Percentiles rank a stretch among this genome's conserved stretches.
These are phyloP conservation scores for Spathaspora boniae DNA, from an alignment of 805 yeast species.

Conservation along the genomic window DNA sequence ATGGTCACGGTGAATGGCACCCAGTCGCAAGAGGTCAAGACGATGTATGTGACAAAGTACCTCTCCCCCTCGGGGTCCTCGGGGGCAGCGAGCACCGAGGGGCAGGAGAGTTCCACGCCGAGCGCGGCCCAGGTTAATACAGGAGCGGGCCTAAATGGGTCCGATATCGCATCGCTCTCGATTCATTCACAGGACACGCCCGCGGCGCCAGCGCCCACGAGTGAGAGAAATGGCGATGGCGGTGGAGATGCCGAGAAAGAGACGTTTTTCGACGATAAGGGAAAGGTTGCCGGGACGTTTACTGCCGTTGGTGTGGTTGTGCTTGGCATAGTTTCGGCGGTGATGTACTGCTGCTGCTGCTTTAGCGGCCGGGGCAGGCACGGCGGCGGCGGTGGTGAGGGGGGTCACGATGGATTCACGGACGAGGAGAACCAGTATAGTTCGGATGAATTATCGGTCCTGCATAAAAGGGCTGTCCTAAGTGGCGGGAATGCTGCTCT, in stretches of 20 bases:
- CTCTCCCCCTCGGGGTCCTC: slow-evolving; percentile 11
- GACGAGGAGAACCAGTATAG: slow-evolving; percentile 40
- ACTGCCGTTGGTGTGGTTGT: slow-evolving; percentile 71
- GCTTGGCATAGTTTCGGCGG: slow-evolving; percentile 37
- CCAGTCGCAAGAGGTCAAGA: slow-evolving; percentile 14
- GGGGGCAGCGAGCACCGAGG: too few species aligned
- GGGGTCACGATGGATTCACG: slow-evolving; percentile 23
- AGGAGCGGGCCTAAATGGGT: too few species aligned
- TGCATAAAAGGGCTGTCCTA: slow-evolving; percentile 15
- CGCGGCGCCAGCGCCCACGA: too few species aligned
- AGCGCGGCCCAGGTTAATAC: too few species aligned
- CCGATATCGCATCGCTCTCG: too few species aligned
- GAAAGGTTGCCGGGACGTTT: slow-evolving; percentile 84
- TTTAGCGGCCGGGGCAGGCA: slow-evolving; percentile 10
- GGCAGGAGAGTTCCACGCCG: too few species aligned
- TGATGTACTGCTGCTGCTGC: slow-evolving; percentile 40
- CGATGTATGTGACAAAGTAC: slow-evolving; percentile 14
- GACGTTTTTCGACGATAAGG: slow-evolving; percentile 64
- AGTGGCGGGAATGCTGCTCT: background rate
- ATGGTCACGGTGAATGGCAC: slow-evolving; percentile 32
- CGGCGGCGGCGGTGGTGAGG: slow-evolving; percentile 9
- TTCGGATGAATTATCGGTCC: slow-evolving; percentile 26
- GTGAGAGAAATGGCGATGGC: too few species aligned
- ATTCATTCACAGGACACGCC: too few species aligned
- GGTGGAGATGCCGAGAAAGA: slow-evolving; percentile 12